These are phyloP conservation scores for Mycena belliarum DNA, from an alignment of 768 basidiomycete genomes.

Conservation along the genomic window DNA sequence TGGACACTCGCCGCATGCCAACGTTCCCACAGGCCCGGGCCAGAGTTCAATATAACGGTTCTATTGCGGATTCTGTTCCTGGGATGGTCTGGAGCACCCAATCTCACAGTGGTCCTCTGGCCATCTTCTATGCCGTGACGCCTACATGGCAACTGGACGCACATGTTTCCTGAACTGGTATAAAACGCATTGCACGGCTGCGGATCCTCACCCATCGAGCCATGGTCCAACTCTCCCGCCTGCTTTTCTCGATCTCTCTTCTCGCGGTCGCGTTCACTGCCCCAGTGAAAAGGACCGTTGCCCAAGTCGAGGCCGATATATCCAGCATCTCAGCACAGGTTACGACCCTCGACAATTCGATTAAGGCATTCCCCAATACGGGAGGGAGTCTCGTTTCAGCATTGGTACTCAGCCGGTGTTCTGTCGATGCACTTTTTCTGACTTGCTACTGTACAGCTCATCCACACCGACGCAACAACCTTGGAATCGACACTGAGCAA, in stretches of 20 bases:
- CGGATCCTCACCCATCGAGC: not conserved
- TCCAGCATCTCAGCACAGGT: conserved; percentile 25
- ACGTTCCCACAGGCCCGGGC: conserved; percentile 10
- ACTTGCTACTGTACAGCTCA: conserved; percentile 19
- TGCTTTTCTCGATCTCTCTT: conserved; percentile 12
- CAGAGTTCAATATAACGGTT: not conserved
- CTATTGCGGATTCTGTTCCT: not conserved
- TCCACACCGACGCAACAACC: conserved; percentile 26
- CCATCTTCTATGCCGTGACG: not conserved
- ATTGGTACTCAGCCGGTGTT: conserved; percentile 20
- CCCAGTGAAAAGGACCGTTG: conserved; percentile 24
- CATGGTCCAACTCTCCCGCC: conserved; percentile 19
- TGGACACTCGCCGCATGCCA: conserved; percentile 13
- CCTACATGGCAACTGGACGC: not conserved
- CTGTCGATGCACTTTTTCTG: not conserved
- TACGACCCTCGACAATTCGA: conserved; percentile 28
- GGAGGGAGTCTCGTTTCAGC: conserved; percentile 25
- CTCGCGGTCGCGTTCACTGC: conserved; percentile 8
- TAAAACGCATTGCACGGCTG: not conserved
- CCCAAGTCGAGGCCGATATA: conserved; percentile 30
- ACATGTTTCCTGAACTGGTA: conserved; percentile 2
- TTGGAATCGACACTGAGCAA: conserved; percentile 25
- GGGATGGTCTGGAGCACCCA: not conserved
- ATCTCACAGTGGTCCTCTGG: conserved; percentile 12
- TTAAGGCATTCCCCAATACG: conserved; percentile 29